Evolutionary conservation across 2,329 filamentous ascomycete species (phyloP), one percentile per base, ranked within the genome.

Genomic region (Byssoonygena ceratinophila): DNA sequence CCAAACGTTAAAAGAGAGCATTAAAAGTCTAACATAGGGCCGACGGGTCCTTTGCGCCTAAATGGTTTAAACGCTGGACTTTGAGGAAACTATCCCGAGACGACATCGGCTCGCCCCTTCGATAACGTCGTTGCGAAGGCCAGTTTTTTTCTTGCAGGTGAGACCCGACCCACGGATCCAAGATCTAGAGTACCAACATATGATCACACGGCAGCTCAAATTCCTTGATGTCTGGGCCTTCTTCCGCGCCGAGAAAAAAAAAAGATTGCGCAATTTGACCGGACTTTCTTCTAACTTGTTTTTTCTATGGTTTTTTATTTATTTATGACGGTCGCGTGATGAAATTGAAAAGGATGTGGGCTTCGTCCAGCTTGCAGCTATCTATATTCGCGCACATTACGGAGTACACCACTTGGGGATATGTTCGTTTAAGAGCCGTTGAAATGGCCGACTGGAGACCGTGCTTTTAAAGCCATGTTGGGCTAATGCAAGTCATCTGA

Each of bases 401-500:
- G n/a, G n/a, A n/a, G n/a, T n/a, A n/a, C n/a, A n/a, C n/a, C n/a
- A n/a, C n/a, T n/a, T n/a, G n/a, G n/a, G n/a, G n/a, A n/a, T n/a
- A n/a, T n/a, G n/a, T n/a, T n/a, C n/a, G n/a, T n/a, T n/a, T n/a
- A n/a, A n/a, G n/a, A n/a, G n/a, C n/a, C n/a, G n/a, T n/a, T n/a
- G n/a, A n/a, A n/a, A n/a, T n/a, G n/a, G n/a, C n/a, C n/a, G n/a
- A 20, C 18, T 32, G 4, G 14, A 9, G 4, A 37, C 7, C 8
- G 3, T n/a, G 8, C 32, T 14, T 34, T 11, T 34, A 12, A 12
- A 5, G 7, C 7, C 14, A 29, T 12, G 27, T 18, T 18, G 3
- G 14, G 11, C 31, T 47, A 47, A 47, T 47, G 45, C 45, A n/a
- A 47, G 45, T 47, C 45, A 47, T n/a, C 45, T n/a, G 31, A 34